Conservation (phyloP, 176 grass and related monocot genomes). For the Lolium rigidum region DNA sequence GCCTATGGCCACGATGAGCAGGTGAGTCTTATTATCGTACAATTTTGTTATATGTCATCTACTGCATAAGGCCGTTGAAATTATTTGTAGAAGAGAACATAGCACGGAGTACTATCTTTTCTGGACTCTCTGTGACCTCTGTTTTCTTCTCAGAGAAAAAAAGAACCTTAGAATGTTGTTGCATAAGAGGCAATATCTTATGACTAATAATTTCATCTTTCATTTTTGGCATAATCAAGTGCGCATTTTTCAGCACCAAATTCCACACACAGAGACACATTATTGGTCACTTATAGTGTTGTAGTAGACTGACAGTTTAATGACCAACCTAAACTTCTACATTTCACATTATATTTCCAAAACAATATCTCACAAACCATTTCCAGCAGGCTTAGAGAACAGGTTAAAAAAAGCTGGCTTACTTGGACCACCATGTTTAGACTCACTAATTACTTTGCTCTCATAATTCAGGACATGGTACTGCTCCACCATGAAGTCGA, state of each 20-base stretch:
- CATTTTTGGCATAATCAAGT: neutral
- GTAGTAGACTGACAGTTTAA: slow-evolving; percentile 1
- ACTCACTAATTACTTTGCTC: neutral
- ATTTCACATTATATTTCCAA: neutral
- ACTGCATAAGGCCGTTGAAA: slow-evolving; percentile 14
- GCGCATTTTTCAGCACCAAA: neutral
- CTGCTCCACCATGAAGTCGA: slow-evolving; percentile 90
- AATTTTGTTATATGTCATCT: slow-evolving; percentile 3
- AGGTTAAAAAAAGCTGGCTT: neutral
- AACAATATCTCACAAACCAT: neutral
- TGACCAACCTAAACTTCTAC: neutral
- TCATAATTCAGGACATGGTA: slow-evolving; percentile 86
- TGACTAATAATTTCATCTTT: neutral
- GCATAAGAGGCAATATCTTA: neutral
- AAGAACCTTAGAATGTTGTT: neutral
- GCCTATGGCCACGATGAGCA: slow-evolving; percentile 69
- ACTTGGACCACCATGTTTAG: neutral
- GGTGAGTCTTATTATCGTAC: slow-evolving; percentile 46
- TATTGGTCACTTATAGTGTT: neutral
- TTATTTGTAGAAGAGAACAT: neutral
- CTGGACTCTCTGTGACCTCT: neutral
- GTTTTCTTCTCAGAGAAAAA: neutral
- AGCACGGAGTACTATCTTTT: neutral
- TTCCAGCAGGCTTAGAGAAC: neutral
- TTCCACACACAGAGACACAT: neutral